A percentile compares a stretch with the other conserved stretches of the same genome.
phyloP scores from a whole-genome alignment of 192 early-diverging fungal species.

The Coemansia sp. region DNA sequence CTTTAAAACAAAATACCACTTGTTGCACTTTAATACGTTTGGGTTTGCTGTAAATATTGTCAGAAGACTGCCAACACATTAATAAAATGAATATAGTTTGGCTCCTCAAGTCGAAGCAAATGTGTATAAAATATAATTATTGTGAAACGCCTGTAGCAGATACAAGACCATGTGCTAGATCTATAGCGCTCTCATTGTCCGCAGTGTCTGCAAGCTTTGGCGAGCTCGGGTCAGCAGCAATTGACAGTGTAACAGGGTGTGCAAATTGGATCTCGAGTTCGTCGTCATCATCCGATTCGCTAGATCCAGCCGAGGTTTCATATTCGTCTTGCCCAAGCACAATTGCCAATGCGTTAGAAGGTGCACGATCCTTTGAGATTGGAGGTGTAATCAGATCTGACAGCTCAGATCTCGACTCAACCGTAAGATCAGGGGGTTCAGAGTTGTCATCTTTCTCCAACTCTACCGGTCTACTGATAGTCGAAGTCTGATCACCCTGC shows the following conservation, averaged over 20 bases:
- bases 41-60: no score
- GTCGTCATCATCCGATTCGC: not conserved
- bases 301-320: no score
- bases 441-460: not conserved
- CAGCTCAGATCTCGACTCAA: no score
- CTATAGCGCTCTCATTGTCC: not conserved
- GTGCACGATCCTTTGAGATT: constrained; percentile 13
- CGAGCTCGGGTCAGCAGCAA: no score
- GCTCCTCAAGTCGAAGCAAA: no score
- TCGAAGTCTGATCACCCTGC: constrained; percentile 21
- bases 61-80: no score
- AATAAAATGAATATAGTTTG: no score
- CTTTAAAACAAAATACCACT: no score
- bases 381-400: constrained; percentile 21
- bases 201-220: no score
- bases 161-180: not conserved
- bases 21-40: no score
- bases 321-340: not conserved
- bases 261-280: constrained; percentile 9
- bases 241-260: not conserved
- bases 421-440: not conserved
- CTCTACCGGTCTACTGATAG: not conserved
- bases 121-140: not conserved
- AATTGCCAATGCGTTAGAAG: not conserved
- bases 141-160: no score